Base-by-base conservation (phyloP, 331 rosid species). In the Arachis monticola region DNA sequence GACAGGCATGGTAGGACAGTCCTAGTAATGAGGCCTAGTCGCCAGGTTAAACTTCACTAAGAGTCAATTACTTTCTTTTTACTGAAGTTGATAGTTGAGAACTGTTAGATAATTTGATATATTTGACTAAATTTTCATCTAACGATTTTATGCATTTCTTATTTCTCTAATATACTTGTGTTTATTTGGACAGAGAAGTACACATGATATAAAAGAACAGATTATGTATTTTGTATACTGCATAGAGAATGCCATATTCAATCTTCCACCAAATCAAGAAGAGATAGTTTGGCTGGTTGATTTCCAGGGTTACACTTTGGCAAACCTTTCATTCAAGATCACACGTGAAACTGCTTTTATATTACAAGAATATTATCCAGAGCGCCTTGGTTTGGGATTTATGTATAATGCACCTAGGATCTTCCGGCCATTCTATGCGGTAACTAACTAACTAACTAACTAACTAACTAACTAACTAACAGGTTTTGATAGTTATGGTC, bases 261-360 rank as follows among this genome's bases (percentile, higher is more conserved):
- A 88, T 85, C 90, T 92, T 55, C 87, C 93, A 32, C 77, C 92
- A 38, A 72, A 79, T 67, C 96, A 88, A 77, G 97, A 92, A 63
- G 81, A 88, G 77, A 78, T 95, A 85, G 84, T 92, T 50, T 95
- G 99, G 97, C 79, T 95, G 77, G 74, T 95, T 81, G 99, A 95
- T 81, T 95, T 92, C 72, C 79, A 87, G 47, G 93, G 95, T 68
- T 92, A 86, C 85, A 89, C 55, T 69, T 10, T 90, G 86, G 81
- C 97, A 52, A 65, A 86, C 85, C 61, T 95, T 69, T 92, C 99
- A 38, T 67, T 95, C 78, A 92, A 82, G 75, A 30, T 88, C 79
- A 74, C 99, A 1, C 82, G 77, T 1, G 99, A 95, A 85, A 81
- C 85, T 73, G 87, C 87, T 73, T 86, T 67, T 65, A 85, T 92